Evolutionary conservation across 163 green algal species (phyloP).

Genomic region (Chlamydomonas reinhardtii): DNA sequence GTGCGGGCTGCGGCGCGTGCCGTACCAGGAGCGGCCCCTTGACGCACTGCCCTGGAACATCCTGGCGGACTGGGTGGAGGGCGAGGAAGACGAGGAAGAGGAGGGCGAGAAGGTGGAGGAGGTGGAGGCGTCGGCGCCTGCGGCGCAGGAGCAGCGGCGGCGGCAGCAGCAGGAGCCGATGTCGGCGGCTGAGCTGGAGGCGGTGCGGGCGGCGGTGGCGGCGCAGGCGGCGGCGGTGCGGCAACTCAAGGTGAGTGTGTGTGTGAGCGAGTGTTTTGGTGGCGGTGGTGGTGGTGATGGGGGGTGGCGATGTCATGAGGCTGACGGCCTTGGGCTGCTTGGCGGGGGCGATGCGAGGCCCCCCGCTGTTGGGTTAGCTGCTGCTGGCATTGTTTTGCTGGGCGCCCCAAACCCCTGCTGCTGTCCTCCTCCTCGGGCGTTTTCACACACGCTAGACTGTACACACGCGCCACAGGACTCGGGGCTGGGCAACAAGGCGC

Average conservation of each 20-base stretch:
- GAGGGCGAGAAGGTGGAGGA: not conserved
- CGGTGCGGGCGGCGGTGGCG: not conserved
- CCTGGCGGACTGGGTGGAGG: not conserved
- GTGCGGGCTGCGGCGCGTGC: conserved; percentile 8
- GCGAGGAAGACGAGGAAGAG: not conserved
- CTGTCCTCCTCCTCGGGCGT: too few relatives aligned
- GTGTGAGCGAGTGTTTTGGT: not conserved
- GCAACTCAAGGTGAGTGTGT: conserved; percentile 15
- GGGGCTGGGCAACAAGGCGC: conserved; percentile 44
- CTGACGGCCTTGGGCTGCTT: too few relatives aligned
- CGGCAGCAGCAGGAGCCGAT: too few relatives aligned
- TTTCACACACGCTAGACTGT: too few relatives aligned
- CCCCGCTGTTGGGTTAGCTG: too few relatives aligned
- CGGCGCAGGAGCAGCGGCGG: not conserved
- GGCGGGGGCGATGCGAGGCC: too few relatives aligned
- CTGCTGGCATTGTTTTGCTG: too few relatives aligned
- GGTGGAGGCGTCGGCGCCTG: not conserved
- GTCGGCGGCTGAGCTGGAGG: not conserved
- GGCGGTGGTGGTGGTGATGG: not conserved
- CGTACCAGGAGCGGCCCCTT: conserved; percentile 7
- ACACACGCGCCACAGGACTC: conserved; percentile 36
- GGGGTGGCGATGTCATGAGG: too few relatives aligned
- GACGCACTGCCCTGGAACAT: conserved; percentile 45
- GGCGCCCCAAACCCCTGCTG: too few relatives aligned
- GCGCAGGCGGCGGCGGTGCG: conserved; percentile 5